These are phyloP conservation scores for Aquanectria penicillioides DNA, from an alignment of 2,329 filamentous ascomycete species.

Conservation along the genomic window DNA sequence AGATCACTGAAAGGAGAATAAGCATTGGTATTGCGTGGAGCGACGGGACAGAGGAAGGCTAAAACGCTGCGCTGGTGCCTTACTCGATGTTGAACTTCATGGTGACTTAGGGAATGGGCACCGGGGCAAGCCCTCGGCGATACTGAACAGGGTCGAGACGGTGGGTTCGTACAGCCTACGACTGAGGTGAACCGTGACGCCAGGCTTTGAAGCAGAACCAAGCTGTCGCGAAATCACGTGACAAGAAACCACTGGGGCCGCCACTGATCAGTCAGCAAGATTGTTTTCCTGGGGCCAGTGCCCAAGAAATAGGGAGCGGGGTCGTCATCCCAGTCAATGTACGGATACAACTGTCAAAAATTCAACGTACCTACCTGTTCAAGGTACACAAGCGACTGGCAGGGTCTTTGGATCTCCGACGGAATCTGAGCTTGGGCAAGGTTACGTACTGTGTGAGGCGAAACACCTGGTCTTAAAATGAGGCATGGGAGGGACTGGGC, in stretches of 20 bases:
- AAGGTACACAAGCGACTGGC: no score
- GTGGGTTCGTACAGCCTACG: constrained; percentile 11
- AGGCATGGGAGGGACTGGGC: no score
- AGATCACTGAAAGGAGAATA: constrained; percentile 57
- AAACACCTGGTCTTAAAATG: not conserved
- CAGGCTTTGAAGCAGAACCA: constrained; percentile 33
- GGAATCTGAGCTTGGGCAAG: no score
- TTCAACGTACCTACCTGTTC: no score
- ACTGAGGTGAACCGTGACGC: constrained; percentile 38
- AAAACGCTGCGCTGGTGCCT: constrained; percentile 12
- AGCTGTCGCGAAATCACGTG: constrained; percentile 47
- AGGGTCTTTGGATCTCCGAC: no score
- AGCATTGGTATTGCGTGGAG: constrained; percentile 22
- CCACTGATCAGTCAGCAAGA: constrained; percentile 5
- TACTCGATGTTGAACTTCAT: constrained; percentile 67
- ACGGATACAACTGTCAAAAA: no score
- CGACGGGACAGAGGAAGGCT: not conserved
- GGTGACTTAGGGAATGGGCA: constrained; percentile 33
- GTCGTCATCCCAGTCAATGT: no score
- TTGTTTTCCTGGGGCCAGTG: not conserved
- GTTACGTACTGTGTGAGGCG: no score
- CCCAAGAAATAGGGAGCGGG: no score
- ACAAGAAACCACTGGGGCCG: not conserved
- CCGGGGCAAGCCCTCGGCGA: constrained; percentile 30
- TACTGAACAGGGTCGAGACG: constrained; percentile 16